A percentile compares a stretch with the other conserved stretches of the same genome.
Evolutionary conservation across 768 basidiomycete species (phyloP).

Genomic region (Coprinellus micaceus): DNA sequence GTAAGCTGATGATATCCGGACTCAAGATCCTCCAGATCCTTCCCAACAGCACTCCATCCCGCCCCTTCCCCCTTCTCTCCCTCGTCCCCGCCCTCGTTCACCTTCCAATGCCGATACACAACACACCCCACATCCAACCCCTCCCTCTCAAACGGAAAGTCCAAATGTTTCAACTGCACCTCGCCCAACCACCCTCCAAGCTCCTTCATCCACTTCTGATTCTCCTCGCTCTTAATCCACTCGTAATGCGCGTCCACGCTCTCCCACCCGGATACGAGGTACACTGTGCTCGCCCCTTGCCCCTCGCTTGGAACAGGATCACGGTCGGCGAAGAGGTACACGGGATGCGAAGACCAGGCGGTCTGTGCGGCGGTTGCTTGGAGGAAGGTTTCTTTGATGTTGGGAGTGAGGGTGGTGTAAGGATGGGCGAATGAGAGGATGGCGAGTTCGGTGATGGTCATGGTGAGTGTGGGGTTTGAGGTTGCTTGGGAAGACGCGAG

Average conservation of each 20-base stretch:
- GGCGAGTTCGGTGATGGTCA: conserved; percentile 5
- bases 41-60: neutral
- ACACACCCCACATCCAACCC: neutral
- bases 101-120: neutral
- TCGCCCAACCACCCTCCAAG: neutral
- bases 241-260: neutral
- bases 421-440: neutral
- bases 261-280: conserved; percentile 3
- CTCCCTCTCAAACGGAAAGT: neutral
- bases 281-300: neutral
- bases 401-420: neutral
- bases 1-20: neutral
- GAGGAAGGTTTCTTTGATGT: neutral
- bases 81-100: neutral
- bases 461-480: too few species aligned
- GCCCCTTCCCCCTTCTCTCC: neutral
- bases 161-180: neutral
- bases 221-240: conserved; percentile 3
- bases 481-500: too few species aligned
- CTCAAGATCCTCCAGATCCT: neutral
- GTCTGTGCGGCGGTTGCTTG: neutral
- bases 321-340: neutral
- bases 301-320: too few species aligned
- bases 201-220: neutral
- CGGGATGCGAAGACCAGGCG: neutral